phyloP scores from a whole-genome alignment of 257 asterid species.

The Rhazya stricta region DNA sequence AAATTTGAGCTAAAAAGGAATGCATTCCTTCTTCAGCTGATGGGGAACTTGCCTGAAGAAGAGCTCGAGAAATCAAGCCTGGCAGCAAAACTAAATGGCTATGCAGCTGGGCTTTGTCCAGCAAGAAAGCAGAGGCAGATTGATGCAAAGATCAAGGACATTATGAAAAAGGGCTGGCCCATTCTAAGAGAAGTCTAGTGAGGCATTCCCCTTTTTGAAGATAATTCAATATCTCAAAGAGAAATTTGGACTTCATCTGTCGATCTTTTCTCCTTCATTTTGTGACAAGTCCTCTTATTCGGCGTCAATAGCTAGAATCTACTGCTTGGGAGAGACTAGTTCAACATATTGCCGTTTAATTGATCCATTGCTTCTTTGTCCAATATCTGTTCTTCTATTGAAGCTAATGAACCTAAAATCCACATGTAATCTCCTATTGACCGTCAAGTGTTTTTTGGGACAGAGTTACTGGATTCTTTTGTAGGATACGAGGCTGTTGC shows the following conservation, averaged over 20 bases:
- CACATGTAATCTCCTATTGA: no score
- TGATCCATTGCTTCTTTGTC: not conserved
- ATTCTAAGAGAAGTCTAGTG: constrained; percentile 62
- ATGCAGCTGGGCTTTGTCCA: constrained; percentile 94
- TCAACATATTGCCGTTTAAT: not conserved
- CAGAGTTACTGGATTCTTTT: not conserved
- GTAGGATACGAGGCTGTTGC: not conserved
- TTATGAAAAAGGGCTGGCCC: constrained; percentile 88
- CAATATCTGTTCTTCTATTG: not conserved
- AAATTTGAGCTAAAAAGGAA: constrained; percentile 92
- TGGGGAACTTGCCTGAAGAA: constrained; percentile 82
- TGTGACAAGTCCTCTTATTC: not conserved
- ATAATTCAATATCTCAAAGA: constrained; percentile 6
- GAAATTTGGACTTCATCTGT: not conserved
- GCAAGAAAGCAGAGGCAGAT: constrained; percentile 58
- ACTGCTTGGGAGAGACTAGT: not conserved
- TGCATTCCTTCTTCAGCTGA: constrained; percentile 82
- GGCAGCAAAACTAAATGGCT: constrained; percentile 82
- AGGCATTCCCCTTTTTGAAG: constrained; percentile 12
- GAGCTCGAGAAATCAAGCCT: constrained; percentile 76
- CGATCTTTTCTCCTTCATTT: not conserved
- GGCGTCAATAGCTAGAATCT: not conserved
- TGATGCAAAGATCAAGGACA: constrained; percentile 67
- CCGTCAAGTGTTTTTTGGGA: no score
- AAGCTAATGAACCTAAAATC: not conserved